A percentile compares a stretch with the other conserved stretches of the same genome.
Conservation (phyloP, 305 asterid genomes). For the Solanum aculeatissimum region DNA sequence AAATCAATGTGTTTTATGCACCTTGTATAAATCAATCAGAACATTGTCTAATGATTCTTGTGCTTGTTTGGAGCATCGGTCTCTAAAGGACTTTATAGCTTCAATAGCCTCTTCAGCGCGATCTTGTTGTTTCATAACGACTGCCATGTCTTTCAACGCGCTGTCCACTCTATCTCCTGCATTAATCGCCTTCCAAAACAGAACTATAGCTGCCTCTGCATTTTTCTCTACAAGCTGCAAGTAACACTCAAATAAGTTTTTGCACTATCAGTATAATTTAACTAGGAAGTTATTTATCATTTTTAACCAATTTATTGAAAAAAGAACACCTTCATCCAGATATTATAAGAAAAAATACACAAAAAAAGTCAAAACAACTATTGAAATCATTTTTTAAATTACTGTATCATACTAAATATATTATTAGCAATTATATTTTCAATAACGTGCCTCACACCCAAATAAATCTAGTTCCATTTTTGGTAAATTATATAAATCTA, state of each 20-base stretch:
- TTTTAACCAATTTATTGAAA: neutral
- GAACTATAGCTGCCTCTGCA: constrained; percentile 50
- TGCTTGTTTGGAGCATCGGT: constrained; percentile 63
- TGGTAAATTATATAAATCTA: neutral
- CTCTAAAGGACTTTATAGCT: constrained; percentile 57
- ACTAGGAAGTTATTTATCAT: neutral
- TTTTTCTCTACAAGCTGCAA: constrained; percentile 67
- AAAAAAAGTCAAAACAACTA: neutral
- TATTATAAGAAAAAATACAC: neutral
- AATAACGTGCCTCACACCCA: neutral
- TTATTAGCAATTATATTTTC: neutral
- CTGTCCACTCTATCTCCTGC: constrained; percentile 80
- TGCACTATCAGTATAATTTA: neutral
- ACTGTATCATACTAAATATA: neutral
- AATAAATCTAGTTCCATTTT: neutral
- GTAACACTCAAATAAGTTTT: neutral
- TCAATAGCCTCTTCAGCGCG: constrained; percentile 82
- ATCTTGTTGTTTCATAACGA: constrained; percentile 74
- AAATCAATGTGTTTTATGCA: neutral
- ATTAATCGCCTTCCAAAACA: constrained; percentile 77
- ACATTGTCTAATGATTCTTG: constrained; percentile 86
- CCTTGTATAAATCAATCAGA: constrained; percentile 80
- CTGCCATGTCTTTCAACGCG: constrained; percentile 89
- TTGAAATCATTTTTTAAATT: neutral
- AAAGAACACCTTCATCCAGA: neutral